Evolutionary conservation across 768 basidiomycete species (phyloP).

Genomic region (Bullera alba): DNA sequence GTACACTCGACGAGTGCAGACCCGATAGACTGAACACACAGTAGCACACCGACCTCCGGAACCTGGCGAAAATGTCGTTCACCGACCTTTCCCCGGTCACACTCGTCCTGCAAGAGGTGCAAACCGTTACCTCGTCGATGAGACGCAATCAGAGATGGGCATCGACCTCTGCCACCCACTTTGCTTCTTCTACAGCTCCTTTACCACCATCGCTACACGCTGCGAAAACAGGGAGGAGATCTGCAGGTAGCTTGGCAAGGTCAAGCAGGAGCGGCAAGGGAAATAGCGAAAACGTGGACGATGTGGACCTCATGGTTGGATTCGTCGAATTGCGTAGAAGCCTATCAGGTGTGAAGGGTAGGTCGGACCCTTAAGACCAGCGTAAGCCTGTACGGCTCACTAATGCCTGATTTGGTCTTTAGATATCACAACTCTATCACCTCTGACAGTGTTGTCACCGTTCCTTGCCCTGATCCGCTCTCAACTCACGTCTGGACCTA

Average conservation of each 20-base stretch:
- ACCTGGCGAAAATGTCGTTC: slow-evolving; percentile 10
- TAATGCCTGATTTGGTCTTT: background rate
- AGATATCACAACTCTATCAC: slow-evolving; percentile 37
- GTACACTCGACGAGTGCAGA: no score
- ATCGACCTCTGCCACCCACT: slow-evolving; percentile 47
- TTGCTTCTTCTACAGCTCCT: slow-evolving; percentile 16
- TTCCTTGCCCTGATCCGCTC: slow-evolving; percentile 92
- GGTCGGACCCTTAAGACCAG: slow-evolving; percentile 30
- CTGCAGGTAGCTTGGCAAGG: slow-evolving; percentile 5
- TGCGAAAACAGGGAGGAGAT: slow-evolving; percentile 1
- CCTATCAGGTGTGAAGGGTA: slow-evolving; percentile 58
- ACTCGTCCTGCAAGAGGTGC: slow-evolving; percentile 77
- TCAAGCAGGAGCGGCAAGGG: slow-evolving; percentile 49
- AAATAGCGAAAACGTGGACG: slow-evolving; percentile 56
- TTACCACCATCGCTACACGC: slow-evolving; percentile 22
- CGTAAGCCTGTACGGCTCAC: background rate
- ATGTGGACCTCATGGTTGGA: slow-evolving; percentile 79
- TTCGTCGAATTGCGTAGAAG: slow-evolving; percentile 78
- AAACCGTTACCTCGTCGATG: slow-evolving; percentile 87
- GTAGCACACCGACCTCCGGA: background rate
- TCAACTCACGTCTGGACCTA: slow-evolving; percentile 89
- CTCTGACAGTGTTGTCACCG: slow-evolving; percentile 58
- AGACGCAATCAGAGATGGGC: slow-evolving; percentile 98
- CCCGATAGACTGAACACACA: no score
- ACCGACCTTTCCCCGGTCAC: slow-evolving; percentile 35